Evolutionary conservation across 2,329 filamentous ascomycete species (phyloP).

Genomic region (Leptographium flavum): DNA sequence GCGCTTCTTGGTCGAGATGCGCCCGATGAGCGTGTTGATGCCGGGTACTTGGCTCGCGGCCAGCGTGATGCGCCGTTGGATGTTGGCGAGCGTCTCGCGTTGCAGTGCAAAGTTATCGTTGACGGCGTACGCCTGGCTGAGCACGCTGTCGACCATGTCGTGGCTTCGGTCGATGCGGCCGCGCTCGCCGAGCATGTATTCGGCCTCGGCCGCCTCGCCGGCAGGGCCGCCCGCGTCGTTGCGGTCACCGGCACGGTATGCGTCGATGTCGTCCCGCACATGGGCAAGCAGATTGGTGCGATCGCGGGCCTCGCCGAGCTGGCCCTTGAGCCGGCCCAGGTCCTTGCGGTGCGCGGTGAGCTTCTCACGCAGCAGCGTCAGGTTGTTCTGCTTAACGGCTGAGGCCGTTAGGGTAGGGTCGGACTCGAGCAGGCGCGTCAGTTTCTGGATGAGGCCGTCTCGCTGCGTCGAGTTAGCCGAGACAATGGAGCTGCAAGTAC

Average conservation of each 20-base stretch:
- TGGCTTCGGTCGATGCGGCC: constrained; percentile 77
- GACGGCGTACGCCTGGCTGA: constrained; percentile 92
- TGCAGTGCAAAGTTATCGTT: constrained; percentile 84
- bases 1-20: constrained; percentile 89
- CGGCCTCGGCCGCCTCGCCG: constrained; percentile 70
- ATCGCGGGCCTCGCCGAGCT: constrained; percentile 66
- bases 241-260: constrained; percentile 70
- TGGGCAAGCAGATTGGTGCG: constrained; percentile 81
- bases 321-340: constrained; percentile 56
- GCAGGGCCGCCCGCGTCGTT: constrained; percentile 45
- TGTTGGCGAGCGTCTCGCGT: constrained; percentile 72
- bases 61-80: constrained; percentile 79
- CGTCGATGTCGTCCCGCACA: constrained; percentile 82
- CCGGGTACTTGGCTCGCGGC: constrained; percentile 87
- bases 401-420: constrained; percentile 78
- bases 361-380: constrained; percentile 81
- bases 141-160: constrained; percentile 73
- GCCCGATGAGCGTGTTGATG: constrained; percentile 78
- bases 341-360: constrained; percentile 77
- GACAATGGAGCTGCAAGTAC: not conserved
- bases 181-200: constrained; percentile 94
- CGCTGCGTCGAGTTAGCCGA: constrained; percentile 38
- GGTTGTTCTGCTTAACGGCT: constrained; percentile 92
- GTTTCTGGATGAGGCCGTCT: constrained; percentile 66
- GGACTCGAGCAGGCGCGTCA: constrained; percentile 81